Percentiles rank a stretch among this genome's conserved stretches.
These are phyloP conservation scores for Plasmodium gaboni DNA, from an alignment of 169 alveolate genomes.

Conservation along the genomic window DNA sequence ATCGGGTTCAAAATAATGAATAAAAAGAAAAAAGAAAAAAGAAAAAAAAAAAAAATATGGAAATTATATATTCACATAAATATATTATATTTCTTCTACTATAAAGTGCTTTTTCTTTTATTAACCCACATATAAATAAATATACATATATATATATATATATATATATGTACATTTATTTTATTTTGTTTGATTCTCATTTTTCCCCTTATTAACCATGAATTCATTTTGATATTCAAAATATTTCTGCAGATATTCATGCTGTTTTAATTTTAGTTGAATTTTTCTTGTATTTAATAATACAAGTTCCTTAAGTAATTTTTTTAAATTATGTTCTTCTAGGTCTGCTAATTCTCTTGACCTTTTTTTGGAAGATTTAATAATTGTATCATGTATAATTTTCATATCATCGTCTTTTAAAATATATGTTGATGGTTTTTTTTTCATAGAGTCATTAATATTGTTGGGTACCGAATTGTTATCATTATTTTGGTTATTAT, in stretches of 20 bases:
- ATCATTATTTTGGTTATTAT: background rate
- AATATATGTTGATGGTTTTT: constrained; percentile 42
- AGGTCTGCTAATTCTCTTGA: constrained; percentile 54
- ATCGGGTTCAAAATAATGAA: too few relatives aligned
- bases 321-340: constrained; percentile 62
- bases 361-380: constrained; percentile 67
- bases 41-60: too few relatives aligned
- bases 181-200: background rate
- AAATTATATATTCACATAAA: too few relatives aligned
- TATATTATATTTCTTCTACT: too few relatives aligned
- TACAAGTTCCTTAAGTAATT: constrained; percentile 38
- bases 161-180: background rate
- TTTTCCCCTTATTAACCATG: constrained; percentile 22
- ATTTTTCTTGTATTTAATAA: constrained; percentile 42
- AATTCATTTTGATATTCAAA: constrained; percentile 51
- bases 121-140: too few relatives aligned
- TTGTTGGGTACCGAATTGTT: constrained; percentile 18
- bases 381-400: constrained; percentile 61
- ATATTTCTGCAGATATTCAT: constrained; percentile 60
- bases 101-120: too few relatives aligned
- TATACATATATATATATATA: background rate
- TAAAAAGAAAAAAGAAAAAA: too few relatives aligned
- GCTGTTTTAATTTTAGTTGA: constrained; percentile 56
- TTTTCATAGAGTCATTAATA: constrained; percentile 4
- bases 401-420: constrained; percentile 65